Percentiles rank a stretch among this genome's conserved stretches.
phyloP scores from a whole-genome alignment of 2,329 filamentous ascomycete genomes.

The Fusarium illudens region DNA sequence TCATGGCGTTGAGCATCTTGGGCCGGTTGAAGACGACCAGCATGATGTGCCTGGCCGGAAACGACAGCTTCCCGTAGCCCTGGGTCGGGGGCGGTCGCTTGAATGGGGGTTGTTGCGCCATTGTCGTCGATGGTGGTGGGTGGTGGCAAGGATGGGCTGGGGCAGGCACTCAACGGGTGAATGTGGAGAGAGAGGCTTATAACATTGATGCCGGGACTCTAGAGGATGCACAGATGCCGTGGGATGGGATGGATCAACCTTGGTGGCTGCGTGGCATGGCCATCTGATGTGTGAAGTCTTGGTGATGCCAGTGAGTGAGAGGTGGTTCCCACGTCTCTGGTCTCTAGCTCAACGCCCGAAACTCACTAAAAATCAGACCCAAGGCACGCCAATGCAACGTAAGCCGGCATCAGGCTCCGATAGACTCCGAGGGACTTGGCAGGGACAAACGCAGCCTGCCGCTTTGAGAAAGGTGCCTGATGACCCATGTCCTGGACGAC shows the following conservation, averaged over 20 bases:
- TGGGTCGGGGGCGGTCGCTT: constrained; percentile 31
- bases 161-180: not conserved
- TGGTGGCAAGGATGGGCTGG: not conserved
- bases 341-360: not conserved
- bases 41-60: constrained; percentile 38
- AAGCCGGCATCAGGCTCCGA: constrained; percentile 13
- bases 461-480: not conserved
- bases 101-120: constrained; percentile 30
- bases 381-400: constrained; percentile 3
- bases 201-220: not conserved
- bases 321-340: too few relatives aligned
- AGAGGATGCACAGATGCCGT: not conserved
- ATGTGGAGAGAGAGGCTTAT: constrained; percentile 11
- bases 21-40: constrained; percentile 40
- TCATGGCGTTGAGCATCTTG: constrained; percentile 38
- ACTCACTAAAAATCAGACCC: not conserved
- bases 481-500: not conserved
- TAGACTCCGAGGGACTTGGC: not conserved
- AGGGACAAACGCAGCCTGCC: not conserved
- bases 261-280: constrained; percentile 9
- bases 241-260: not conserved
- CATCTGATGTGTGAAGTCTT: constrained; percentile 5
- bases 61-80: constrained; percentile 36
- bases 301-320: constrained; percentile 24
- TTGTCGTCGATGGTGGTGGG: constrained; percentile 5